A percentile compares a stretch with the other conserved stretches of the same genome.
These are phyloP conservation scores for Mycoemilia scoparia DNA, from an alignment of 192 early-diverging fungal genomes.

Conservation along the genomic window DNA sequence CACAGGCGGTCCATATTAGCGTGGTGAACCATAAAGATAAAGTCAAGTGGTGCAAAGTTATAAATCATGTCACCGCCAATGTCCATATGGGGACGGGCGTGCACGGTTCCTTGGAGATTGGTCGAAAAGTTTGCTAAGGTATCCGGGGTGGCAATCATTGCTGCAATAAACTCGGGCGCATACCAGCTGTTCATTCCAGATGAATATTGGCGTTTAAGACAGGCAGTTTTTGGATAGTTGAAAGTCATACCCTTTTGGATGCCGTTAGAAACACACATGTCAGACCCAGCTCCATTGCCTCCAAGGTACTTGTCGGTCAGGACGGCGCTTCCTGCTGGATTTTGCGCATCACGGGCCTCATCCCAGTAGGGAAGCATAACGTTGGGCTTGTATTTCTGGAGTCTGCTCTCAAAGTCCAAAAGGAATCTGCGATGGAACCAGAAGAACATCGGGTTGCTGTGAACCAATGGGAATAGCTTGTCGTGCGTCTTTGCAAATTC, in stretches of 20 bases:
- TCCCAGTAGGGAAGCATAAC: constrained; percentile 32
- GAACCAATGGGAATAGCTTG: constrained; percentile 17
- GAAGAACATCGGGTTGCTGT: constrained; percentile 26
- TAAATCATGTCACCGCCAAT: constrained; percentile 34
- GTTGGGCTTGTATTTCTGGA: constrained; percentile 17
- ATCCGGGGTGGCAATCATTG: constrained; percentile 19
- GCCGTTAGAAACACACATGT: constrained; percentile 8
- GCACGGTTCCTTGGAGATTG: constrained; percentile 22
- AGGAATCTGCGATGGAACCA: constrained; percentile 31
- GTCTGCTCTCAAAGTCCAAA: constrained; percentile 23
- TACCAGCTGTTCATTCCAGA: constrained; percentile 17
- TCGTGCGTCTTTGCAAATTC: constrained; percentile 18
- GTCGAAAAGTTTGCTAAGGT: constrained; percentile 24
- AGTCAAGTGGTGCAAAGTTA: too few relatives aligned
- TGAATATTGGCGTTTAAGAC: constrained; percentile 13
- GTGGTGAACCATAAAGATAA: constrained; percentile 30
- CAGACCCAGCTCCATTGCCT: constrained; percentile 13
- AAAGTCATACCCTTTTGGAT: constrained; percentile 14
- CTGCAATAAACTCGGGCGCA: constrained; percentile 21
- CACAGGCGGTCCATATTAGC: constrained; percentile 31
- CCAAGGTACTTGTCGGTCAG: constrained; percentile 10
- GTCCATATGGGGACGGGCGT: constrained; percentile 28
- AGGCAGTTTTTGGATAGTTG: constrained; percentile 11
- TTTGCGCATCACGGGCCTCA: constrained; percentile 18
- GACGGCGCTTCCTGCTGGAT: constrained; percentile 12